Evolutionary conservation across 495 filamentous ascomycete species (phyloP), one percentile per base, ranked within the genome.

Genomic region (Podospora appendiculata): DNA sequence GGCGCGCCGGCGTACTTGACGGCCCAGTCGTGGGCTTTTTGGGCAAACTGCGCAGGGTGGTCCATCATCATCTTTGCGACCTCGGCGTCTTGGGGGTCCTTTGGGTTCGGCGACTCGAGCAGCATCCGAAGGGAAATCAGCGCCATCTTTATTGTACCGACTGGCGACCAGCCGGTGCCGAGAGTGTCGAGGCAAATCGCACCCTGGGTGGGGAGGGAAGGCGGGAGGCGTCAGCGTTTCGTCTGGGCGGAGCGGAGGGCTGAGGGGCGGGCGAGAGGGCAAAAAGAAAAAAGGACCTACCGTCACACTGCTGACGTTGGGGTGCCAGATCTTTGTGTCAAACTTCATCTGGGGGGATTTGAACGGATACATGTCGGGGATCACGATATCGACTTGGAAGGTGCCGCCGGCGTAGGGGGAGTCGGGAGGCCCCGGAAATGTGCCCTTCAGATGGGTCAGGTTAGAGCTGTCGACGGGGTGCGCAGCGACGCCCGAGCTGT

Each of bases 111-210:
- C 9, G 87, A 87, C 70, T 86, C 89, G 59, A 98, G 87, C 10
- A 98, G 82, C 42, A 88, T 92, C 66, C 96, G 92, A 14, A 98
- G 74, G 12, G 91, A 96, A 48, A 97, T 79, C 25, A 98, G 80
- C 32, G 94, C 88, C 45, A 89, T 93, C 72, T 96, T 97, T 65
- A 98, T 90, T 2, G 91, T 98, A 43, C 96, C 79, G 12, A 97
- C 90, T 0, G 93, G 93, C 6, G 90, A 93, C 93, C 93, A 98
- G 54, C 86, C 88, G 34, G 80, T 73, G 11, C 88, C 86, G 14
- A 98, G 81, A 0, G 91, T 98, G 62, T 98, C 93, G 43, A 98
- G 85, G 66, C 93, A 98, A 64, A 98, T 98, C 16, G 93, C 94
- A 14, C 93, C 93, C 92, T 96, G 14, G 45, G n/a, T 32, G 6